Base-by-base conservation (phyloP, 2,329 filamentous ascomycete genomes). In the Fusarium zealandicum region DNA sequence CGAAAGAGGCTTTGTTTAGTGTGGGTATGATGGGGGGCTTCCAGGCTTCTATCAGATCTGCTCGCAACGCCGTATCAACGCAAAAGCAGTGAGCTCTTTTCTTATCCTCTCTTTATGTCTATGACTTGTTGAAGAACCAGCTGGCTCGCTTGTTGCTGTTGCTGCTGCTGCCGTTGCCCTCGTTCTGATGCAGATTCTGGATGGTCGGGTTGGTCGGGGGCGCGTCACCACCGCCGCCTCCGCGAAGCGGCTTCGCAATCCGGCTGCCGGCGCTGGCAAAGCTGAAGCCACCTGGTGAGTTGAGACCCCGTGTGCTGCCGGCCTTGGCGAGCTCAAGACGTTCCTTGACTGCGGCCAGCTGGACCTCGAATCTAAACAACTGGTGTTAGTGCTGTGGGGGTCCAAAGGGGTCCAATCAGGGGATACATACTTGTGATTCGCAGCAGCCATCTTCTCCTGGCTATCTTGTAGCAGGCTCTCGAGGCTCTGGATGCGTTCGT, bases 341-440 rank as follows among this genome's bases (percentile, higher is more conserved):
- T 74, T 99, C 95, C 81, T 98, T 99, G 77, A 99, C 95, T 44
- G 93, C 92, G 36, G 92, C 90, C 72, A 99, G 90, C 78, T 99
- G 95, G 31, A 91, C 89, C 80, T 99, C 95, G 80, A 99, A 99
- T 74, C 95, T 98, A 53, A 6, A 35, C 17, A 17, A 31, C 12
- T 5, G 9, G 36, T 52, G 68, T 76, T 66, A 76, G 70, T 58
- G 61, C 22, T 37, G 10, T 55, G 25, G 27, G 22, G 18, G 7
- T 17, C 28, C 27, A 40, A 18, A n/a, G 18, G 30, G 27, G 6
- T n/a, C 1, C 16, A 5, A 20, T 3, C 57, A 42, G 28, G 50
- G 13, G 47, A 27, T 50, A 82, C 88, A 68, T 87, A 97, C 95
- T 96, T 90, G 78, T 98, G 93, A 75, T 97, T 99, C 33, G 95